A percentile compares a stretch with the other conserved stretches of the same genome.
Conservation (phyloP, 352 stramenopile species). For the Phytopythium kandeliae region DNA sequence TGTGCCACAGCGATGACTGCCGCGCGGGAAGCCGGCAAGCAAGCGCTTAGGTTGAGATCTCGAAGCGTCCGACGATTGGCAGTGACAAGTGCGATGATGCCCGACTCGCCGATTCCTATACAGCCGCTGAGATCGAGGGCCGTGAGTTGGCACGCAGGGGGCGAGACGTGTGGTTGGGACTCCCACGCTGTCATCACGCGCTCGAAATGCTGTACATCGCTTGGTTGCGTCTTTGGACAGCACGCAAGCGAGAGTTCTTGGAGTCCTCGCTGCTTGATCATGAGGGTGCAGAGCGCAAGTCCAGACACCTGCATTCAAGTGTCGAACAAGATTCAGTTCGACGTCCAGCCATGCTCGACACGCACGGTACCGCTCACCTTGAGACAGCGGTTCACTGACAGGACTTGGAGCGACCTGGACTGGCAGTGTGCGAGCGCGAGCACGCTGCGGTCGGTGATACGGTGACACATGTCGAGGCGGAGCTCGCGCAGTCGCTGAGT, state of each 20-base stretch:
- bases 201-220: constrained; percentile 32
- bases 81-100: constrained; percentile 37
- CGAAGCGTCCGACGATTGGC: constrained; percentile 44
- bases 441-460: constrained; percentile 64
- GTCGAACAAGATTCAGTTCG: no score
- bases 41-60: constrained; percentile 51
- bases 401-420: constrained; percentile 21
- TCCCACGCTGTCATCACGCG: constrained; percentile 4
- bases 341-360: not conserved
- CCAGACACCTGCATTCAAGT: constrained; percentile 40
- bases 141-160: constrained; percentile 18
- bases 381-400: constrained; percentile 59
- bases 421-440: constrained; percentile 40
- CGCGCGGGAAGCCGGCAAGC: constrained; percentile 40
- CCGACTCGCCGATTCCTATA: constrained; percentile 36
- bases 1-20: constrained; percentile 59
- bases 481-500: constrained; percentile 42
- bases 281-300: constrained; percentile 42
- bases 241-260: constrained; percentile 47
- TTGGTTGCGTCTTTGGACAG: constrained; percentile 51
- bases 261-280: constrained; percentile 46
- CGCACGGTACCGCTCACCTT: constrained; percentile 25
- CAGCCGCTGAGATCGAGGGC: constrained; percentile 51
- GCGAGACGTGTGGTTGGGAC: constrained; percentile 3
- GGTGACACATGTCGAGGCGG: constrained; percentile 78